These are phyloP conservation scores for Amanita jacksonii DNA, from an alignment of 768 basidiomycete genomes.

Conservation along the genomic window DNA sequence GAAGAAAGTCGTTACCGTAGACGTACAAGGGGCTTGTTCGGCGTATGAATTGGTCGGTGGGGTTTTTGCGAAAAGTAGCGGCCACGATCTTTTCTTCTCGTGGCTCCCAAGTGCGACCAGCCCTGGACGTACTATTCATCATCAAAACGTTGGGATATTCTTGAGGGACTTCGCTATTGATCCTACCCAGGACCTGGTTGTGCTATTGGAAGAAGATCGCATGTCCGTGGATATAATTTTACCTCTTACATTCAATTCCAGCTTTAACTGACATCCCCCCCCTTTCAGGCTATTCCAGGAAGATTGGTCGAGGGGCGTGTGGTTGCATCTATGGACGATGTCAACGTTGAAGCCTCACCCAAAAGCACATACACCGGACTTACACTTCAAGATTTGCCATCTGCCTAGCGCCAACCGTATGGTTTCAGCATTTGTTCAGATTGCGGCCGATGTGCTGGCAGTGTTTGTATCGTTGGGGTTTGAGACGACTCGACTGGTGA, in stretches of 20 bases:
- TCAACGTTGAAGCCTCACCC: constrained; percentile 34
- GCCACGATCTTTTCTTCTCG: constrained; percentile 13
- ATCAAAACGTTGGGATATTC: constrained; percentile 28
- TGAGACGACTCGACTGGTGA: constrained; percentile 24
- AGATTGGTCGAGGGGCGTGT: constrained; percentile 9
- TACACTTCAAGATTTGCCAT: constrained; percentile 18
- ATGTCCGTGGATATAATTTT: constrained; percentile 7
- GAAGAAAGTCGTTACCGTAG: constrained; percentile 8
- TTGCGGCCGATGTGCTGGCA: constrained; percentile 45
- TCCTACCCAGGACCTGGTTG: constrained; percentile 51
- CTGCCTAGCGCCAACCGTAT: constrained; percentile 15
- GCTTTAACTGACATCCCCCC: too few relatives aligned
- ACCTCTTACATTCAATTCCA: too few relatives aligned
- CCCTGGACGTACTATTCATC: constrained; percentile 13
- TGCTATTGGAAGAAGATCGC: constrained; percentile 23
- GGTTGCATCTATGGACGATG: constrained; percentile 35
- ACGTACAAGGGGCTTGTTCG: constrained; percentile 15
- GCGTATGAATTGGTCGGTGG: constrained; percentile 59
- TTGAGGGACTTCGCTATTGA: constrained; percentile 57
- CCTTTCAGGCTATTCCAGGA: not conserved
- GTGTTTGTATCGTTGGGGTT: constrained; percentile 26
- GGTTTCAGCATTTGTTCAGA: constrained; percentile 32
- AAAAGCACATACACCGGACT: constrained; percentile 21
- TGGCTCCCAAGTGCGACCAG: constrained; percentile 18
- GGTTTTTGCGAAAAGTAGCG: constrained; percentile 37